phyloP scores from a whole-genome alignment of 2,329 filamentous ascomycete species.

The Colletotrichum orchidophilum region DNA sequence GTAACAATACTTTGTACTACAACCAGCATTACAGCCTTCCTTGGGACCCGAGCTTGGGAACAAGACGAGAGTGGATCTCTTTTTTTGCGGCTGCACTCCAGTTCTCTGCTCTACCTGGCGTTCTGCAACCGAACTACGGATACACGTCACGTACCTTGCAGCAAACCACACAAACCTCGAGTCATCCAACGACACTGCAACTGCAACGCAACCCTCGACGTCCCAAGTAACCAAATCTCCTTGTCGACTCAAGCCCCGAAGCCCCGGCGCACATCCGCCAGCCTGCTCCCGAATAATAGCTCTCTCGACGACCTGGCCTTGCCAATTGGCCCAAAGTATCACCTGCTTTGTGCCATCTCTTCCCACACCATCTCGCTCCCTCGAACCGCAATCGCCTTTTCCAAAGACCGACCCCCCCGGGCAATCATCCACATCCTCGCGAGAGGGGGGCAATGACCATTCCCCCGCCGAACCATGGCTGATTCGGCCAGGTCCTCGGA shows the following conservation, averaged over 20 bases:
- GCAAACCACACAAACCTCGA: constrained; percentile 7
- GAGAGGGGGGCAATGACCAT: constrained; percentile 34
- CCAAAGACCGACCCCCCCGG: constrained; percentile 2
- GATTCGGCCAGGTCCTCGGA: constrained; percentile 36
- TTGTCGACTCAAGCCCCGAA: constrained; percentile 22
- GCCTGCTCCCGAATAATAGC: background rate
- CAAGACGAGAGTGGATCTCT: background rate
- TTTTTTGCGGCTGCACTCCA: constrained; percentile 16
- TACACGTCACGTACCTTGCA: background rate
- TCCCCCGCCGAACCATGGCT: constrained; percentile 34
- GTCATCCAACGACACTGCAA: constrained; percentile 16
- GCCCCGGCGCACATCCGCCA: background rate
- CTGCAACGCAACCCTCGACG: constrained; percentile 15
- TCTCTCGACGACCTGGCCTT: background rate
- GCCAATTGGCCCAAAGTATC: constrained; percentile 6
- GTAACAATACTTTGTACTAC: background rate
- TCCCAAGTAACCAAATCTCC: constrained; percentile 12
- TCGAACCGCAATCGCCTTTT: background rate
- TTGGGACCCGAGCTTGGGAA: background rate
- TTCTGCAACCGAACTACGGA: constrained; percentile 26
- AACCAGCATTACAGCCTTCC: background rate
- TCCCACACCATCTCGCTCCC: background rate
- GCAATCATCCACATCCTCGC: constrained; percentile 26
- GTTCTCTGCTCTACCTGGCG: constrained; percentile 17
- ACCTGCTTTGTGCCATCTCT: background rate